Evolutionary conservation across 202 grass and related monocot genomes (phyloP), one percentile per base, ranked within the genome.

Genomic region (Tripidium arundinaceum): DNA sequence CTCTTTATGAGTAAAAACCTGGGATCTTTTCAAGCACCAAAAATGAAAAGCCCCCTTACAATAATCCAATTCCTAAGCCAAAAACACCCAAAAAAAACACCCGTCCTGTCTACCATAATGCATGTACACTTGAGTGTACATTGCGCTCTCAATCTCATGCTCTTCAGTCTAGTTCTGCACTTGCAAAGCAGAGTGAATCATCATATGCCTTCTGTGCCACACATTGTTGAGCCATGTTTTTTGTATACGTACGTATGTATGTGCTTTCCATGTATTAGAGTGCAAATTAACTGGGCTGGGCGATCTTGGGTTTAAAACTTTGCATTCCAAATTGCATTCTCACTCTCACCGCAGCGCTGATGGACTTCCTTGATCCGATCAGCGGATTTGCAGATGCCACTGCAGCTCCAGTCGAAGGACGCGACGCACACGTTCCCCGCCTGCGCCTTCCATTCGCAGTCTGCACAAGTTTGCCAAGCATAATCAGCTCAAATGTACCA

Each of bases 301-400:
- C 7, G 58, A 18, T 22, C 38, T 28, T 66, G 34, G 29, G 40
- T 71, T 78, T 58, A 93, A 73, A 89, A 91, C 38, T 47, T 87
- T 21, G 86, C 79, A 24, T 49, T 91, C 93, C 86, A 91, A 24
- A 97, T 83, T 14, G 89, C 86, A 24, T 81, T 86, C 47, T 81
- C 79, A 43, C 72, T 79, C 81, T 97, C 93, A 1, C 88, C 93
- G 24, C 93, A 97, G 7, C 86, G 86, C 26, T 74, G 83, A 77
- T 97, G 90, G 55, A 97, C 93, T 58, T 97, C 90, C 42, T 83
- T 79, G 68, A 97, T 97, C 77, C 87, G 80, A 77, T 97, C 88
- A 0, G 89, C 86, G 5, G 93, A 91, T 85, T 97, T 97, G 79
- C 93, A 97, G 41, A 97, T 97, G 52, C 93, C 93, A n/a, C 90